Percentiles rank a stretch among this genome's conserved stretches.
These are phyloP conservation scores for Umbelopsis sp. DNA, from an alignment of 371 early-diverging fungal species.

Conservation along the genomic window DNA sequence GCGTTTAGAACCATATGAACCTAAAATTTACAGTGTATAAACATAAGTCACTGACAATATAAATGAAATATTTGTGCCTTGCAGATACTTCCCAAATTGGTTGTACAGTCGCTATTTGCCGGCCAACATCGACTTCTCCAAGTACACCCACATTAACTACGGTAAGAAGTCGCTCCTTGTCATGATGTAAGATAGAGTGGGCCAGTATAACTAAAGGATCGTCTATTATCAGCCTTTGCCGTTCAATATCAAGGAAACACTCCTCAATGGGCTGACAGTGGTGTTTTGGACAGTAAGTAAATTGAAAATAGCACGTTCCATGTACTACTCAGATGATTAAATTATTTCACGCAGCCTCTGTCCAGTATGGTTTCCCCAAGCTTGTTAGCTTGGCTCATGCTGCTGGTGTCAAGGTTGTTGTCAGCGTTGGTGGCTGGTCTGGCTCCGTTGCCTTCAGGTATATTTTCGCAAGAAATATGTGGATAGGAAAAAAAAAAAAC, in stretches of 20 bases:
- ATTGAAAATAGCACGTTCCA: neutral
- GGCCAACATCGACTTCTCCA: constrained; percentile 43
- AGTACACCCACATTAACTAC: constrained; percentile 66
- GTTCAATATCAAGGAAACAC: constrained; percentile 30
- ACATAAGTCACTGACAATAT: neutral
- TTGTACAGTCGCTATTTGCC: constrained; percentile 33
- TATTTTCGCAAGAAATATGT: constrained; percentile 10
- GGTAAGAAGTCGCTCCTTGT: constrained; percentile 16
- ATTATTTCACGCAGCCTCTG: neutral
- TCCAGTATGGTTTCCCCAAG: constrained; percentile 24
- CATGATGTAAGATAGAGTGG: no score
- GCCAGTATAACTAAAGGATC: neutral
- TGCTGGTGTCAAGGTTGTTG: constrained; percentile 48
- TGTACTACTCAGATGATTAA: neutral
- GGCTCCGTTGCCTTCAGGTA: constrained; percentile 67
- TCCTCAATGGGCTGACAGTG: constrained; percentile 39
- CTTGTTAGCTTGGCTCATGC: constrained; percentile 55
- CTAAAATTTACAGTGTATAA: neutral
- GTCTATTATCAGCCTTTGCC: constrained; percentile 33
- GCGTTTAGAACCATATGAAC: neutral
- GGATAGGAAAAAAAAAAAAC: no score
- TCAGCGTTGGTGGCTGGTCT: constrained; percentile 76
- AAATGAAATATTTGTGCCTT: neutral
- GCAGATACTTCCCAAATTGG: constrained; percentile 50
- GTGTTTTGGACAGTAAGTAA: constrained; percentile 22